Base-by-base conservation (phyloP, 768 basidiomycete species). In the Russula vinacea region DNA sequence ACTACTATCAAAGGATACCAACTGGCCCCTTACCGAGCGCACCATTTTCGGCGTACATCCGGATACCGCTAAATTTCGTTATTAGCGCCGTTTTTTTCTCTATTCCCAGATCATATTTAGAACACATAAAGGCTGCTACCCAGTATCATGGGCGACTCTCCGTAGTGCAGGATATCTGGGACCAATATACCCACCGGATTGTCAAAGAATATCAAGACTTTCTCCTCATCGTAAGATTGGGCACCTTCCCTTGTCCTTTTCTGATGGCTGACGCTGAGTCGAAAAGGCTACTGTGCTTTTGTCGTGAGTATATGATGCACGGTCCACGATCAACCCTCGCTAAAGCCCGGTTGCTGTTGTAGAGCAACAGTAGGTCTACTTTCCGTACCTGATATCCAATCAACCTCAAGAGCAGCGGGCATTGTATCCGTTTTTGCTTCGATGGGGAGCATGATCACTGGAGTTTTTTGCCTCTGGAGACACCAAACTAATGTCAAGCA, bases 151-250 rank as follows among this genome's bases (percentile, higher is more conserved):
- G 82, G 3, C 78, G 83, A 17, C 73, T 84, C 29, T 73, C 76
- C 2, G 79, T 74, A 44, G 74, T 83, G n/a, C 79, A 81, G 66
- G 70, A 76, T 53, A 80, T 75, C 45, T 85, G 83, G 83, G 76
- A 80, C 57, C 70, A 66, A 17, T 84, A 83, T 61, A 78, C 82
- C 26, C 75, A 78, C 40, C 78, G 81, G 40, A 76, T 85, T 6
- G 80, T 81, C 6, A 75, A 79, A 62, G 83, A 84, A 66, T 84
- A 84, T 68, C 81, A 82, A 10, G 79, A 84, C 62, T 84, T 85
- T 65, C 73, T 84, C 22, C 76, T 84, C 8, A 79, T 85, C 40
- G 83, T 84, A 65, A 74, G 81, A 22, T 22, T 19, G 26, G 16
- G 7, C 5, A 44, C 17, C 57, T 52, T 33, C 56, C 11, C 26